These are phyloP conservation scores for Yamadazyma olivae DNA, from an alignment of 805 yeast genomes.

Conservation along the genomic window DNA sequence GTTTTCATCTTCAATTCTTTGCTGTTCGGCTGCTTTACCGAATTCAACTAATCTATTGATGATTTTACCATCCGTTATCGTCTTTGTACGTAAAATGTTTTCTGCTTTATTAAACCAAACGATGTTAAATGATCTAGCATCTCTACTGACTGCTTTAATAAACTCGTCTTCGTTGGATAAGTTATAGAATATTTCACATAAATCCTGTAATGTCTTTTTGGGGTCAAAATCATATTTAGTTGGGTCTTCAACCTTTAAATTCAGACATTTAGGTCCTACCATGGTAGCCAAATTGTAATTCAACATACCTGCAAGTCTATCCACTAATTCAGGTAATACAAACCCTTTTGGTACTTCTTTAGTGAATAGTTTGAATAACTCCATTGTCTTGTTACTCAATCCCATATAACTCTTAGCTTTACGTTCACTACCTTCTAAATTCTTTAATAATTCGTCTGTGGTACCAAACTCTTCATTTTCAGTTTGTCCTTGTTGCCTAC, in stretches of 20 bases:
- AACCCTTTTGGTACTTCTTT: constrained; percentile 84
- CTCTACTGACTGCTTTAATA: constrained; percentile 78
- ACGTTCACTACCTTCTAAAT: constrained; percentile 61
- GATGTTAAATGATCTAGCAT: constrained; percentile 81
- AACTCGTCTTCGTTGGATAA: constrained; percentile 64
- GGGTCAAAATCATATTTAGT: constrained; percentile 84
- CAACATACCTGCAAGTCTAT: constrained; percentile 92
- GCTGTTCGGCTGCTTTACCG: constrained; percentile 61
- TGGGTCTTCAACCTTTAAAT: constrained; percentile 80
- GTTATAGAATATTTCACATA: constrained; percentile 75
- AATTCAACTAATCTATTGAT: constrained; percentile 52
- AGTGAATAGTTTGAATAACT: constrained; percentile 76
- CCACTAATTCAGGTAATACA: constrained; percentile 84
- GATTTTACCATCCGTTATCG: constrained; percentile 47
- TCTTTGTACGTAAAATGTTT: constrained; percentile 55
- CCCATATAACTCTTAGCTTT: constrained; percentile 82
- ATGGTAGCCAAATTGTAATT: constrained; percentile 88
- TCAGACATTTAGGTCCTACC: constrained; percentile 93
- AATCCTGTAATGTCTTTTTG: constrained; percentile 58
- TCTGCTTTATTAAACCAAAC: constrained; percentile 69
- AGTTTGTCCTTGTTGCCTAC: constrained; percentile 36
- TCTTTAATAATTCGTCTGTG: constrained; percentile 57
- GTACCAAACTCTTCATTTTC: constrained; percentile 43
- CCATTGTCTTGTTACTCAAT: constrained; percentile 77
- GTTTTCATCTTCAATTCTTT: constrained; percentile 62